Evolutionary conservation across 2,329 filamentous ascomycete genomes (phyloP).

Genomic region (Laburnicola sp.): DNA sequence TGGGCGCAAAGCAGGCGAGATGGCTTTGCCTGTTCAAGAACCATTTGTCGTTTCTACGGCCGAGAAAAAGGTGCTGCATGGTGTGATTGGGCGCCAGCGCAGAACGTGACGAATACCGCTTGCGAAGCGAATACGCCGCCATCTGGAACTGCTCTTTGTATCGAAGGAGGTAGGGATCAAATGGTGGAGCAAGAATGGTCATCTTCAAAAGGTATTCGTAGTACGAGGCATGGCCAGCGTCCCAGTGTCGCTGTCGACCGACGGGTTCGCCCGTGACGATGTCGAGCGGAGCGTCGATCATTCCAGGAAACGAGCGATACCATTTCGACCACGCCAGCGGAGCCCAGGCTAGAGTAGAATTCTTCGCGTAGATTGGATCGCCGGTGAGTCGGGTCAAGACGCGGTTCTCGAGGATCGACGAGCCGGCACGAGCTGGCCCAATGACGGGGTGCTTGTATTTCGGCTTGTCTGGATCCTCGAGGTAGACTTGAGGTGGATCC

Average conservation of each 20-base stretch:
- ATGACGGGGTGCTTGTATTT: conserved; percentile 43
- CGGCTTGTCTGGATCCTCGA: conserved; percentile 33
- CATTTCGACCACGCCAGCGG: conserved; percentile 51
- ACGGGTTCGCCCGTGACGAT: conserved; percentile 48
- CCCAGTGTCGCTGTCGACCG: conserved; percentile 48
- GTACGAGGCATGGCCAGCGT: conserved; percentile 50
- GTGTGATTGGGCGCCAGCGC: conserved; percentile 34
- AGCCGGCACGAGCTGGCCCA: conserved; percentile 49
- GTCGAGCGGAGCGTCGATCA: conserved; percentile 49
- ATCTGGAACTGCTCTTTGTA: conserved; percentile 42
- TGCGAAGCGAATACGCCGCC: conserved; percentile 43
- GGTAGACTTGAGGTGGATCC: conserved; percentile 33
- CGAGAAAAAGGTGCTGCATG: conserved; percentile 48
- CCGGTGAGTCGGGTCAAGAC: conserved; percentile 48
- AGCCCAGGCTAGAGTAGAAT: conserved; percentile 50
- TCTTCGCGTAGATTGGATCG: conserved; percentile 45
- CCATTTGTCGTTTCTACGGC: conserved; percentile 34
- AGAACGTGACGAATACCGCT: conserved; percentile 43
- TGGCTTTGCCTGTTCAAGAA: conserved; percentile 47
- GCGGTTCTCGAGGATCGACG: conserved; percentile 51
- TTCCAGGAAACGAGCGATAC: conserved; percentile 44
- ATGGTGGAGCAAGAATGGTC: conserved; percentile 41
- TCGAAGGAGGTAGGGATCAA: conserved; percentile 37
- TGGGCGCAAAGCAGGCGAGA: conserved; percentile 47
- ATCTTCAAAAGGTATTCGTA: conserved; percentile 50